Percentiles rank a stretch among this genome's conserved stretches.
Conservation (phyloP, 345 rosid species). For the Rhodamnia rubescens region DNA sequence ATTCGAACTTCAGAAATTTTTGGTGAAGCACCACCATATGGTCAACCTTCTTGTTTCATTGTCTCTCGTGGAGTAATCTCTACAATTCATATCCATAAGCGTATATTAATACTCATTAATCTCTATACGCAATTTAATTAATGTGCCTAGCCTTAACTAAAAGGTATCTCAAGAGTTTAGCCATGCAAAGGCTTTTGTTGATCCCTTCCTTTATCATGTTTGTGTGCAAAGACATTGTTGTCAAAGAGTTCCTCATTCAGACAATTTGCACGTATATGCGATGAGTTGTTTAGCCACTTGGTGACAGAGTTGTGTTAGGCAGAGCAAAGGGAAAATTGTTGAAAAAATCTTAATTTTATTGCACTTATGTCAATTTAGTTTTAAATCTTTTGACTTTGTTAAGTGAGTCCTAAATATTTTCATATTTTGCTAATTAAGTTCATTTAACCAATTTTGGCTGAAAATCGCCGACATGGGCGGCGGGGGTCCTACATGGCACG, state of each 20-base stretch:
- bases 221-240: background rate
- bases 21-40: background rate
- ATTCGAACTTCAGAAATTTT: background rate
- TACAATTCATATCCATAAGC: background rate
- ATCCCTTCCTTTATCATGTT: background rate
- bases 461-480: no score
- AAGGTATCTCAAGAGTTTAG: background rate
- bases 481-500: no score
- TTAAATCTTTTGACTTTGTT: no score
- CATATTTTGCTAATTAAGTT: no score
- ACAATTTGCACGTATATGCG: no score
- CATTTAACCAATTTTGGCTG: no score
- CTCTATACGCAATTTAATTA: background rate
- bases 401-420: no score
- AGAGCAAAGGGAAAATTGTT: no score
- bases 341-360: no score
- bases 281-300: no score
- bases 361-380: no score
- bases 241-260: background rate
- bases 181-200: background rate
- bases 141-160: background rate
- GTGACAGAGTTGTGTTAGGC: background rate
- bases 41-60: background rate
- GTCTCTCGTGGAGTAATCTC: background rate
- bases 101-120: background rate